Evolutionary conservation across 257 asterid genomes (phyloP).

Genomic region (Datura wrightii): DNA sequence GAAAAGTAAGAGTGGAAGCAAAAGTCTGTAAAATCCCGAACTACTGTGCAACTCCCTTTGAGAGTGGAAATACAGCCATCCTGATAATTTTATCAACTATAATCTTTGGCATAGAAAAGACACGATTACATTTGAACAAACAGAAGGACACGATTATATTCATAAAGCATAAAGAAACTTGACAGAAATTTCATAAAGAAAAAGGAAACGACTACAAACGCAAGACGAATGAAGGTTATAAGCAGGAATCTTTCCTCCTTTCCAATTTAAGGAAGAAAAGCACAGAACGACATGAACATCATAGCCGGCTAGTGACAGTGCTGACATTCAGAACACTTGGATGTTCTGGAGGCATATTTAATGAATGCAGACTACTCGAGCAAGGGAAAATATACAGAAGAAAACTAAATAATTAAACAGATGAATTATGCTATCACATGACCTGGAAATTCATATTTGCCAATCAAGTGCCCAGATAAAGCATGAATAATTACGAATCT

Average conservation of each 20-base stretch:
- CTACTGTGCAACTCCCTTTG: conserved; percentile 70
- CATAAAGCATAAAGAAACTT: neutral
- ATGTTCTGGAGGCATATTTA: neutral
- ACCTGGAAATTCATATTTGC: neutral
- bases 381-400: neutral
- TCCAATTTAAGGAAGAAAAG: neutral
- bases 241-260: neutral
- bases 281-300: neutral
- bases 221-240: neutral
- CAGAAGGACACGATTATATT: neutral
- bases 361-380: neutral
- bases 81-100: conserved; percentile 48
- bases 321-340: neutral
- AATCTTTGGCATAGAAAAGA: conserved; percentile 28
- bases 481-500: neutral
- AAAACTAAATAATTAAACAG: conserved; percentile 5
- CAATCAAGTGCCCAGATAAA: neutral
- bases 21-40: conserved; percentile 80
- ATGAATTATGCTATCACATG: neutral
- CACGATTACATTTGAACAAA: neutral
- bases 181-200: neutral
- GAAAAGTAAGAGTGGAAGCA: conserved; percentile 95
- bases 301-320: neutral
- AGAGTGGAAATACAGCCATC: conserved; percentile 77
- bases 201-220: neutral